Conservation (phyloP, 1,139 yeast species). For the Taphrina populina region DNA sequence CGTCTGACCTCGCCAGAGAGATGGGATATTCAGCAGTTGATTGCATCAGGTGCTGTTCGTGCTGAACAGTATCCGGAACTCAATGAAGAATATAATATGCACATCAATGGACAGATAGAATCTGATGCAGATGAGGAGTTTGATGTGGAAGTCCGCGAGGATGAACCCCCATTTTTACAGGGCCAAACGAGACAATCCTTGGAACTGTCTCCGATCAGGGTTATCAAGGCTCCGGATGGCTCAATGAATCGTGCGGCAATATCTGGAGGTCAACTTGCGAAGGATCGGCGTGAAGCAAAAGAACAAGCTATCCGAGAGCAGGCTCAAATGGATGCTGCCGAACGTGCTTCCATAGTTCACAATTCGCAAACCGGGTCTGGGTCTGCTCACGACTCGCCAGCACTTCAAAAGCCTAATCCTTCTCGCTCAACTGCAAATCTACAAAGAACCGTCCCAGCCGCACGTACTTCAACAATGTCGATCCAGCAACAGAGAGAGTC, state of each 20-base stretch:
- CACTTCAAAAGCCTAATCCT: constrained; percentile 38
- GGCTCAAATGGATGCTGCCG: constrained; percentile 46
- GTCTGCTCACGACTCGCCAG: constrained; percentile 39
- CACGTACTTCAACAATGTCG: constrained; percentile 55
- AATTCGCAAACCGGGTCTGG: constrained; percentile 37
- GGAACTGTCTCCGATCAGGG: constrained; percentile 56
- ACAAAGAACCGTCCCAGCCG: constrained; percentile 52
- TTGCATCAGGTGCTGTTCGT: constrained; percentile 72
- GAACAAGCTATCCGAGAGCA: constrained; percentile 52
- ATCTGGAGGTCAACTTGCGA: constrained; percentile 70
- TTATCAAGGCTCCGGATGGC: constrained; percentile 73
- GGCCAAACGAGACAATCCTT: constrained; percentile 54
- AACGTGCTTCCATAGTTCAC: constrained; percentile 36
- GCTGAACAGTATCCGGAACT: constrained; percentile 72
- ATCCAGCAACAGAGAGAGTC: constrained; percentile 59
- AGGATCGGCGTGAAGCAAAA: constrained; percentile 63
- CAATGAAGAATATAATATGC: constrained; percentile 51
- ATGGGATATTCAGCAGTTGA: constrained; percentile 83
- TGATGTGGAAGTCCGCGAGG: constrained; percentile 69
- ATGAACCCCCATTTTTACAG: constrained; percentile 69
- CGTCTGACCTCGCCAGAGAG: constrained; percentile 79
- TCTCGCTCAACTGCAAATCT: constrained; percentile 40
- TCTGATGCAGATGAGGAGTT: constrained; percentile 56
- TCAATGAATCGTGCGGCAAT: constrained; percentile 73
- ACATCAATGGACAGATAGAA: constrained; percentile 43